These are phyloP conservation scores for Metrosideros polymorpha DNA, from an alignment of 441 rosid species.

Conservation along the genomic window DNA sequence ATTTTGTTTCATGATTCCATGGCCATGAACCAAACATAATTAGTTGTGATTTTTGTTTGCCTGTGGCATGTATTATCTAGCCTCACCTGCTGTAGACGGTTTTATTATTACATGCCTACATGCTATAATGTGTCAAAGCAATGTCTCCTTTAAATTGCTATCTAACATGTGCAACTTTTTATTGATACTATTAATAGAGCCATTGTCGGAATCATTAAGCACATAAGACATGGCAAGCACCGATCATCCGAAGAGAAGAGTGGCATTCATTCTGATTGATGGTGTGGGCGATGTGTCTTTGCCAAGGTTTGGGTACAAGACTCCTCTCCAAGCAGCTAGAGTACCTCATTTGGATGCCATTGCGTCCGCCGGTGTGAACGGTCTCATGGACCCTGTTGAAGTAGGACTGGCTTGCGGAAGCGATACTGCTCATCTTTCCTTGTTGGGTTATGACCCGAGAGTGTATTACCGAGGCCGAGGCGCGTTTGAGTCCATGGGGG, in stretches of 20 bases:
- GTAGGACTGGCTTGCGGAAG: conserved; percentile 97
- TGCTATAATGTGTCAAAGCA: neutral
- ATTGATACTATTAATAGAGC: neutral
- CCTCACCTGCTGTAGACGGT: neutral
- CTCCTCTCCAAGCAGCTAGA: conserved; percentile 73
- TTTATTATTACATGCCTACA: neutral
- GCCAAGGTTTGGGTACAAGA: conserved; percentile 61
- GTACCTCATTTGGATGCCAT: conserved; percentile 72
- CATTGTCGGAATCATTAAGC: neutral
- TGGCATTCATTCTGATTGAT: conserved; percentile 81
- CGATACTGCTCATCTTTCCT: conserved; percentile 95
- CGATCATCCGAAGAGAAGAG: conserved; percentile 37
- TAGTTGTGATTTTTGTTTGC: neutral
- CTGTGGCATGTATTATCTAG: neutral
- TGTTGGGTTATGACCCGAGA: conserved; percentile 85
- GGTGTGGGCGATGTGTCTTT: conserved; percentile 88
- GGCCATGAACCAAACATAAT: neutral
- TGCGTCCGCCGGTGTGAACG: conserved; percentile 83
- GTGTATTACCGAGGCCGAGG: conserved; percentile 91
- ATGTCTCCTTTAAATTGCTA: neutral
- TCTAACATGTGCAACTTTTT: neutral
- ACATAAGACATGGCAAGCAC: conserved; percentile 21
- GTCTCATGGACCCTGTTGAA: conserved; percentile 98
- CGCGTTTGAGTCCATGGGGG: conserved; percentile 97
- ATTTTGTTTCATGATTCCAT: neutral